A percentile compares a stretch with the other conserved stretches of the same genome.
phyloP scores from a whole-genome alignment of 106 monocot genomes.

The Apostasia shenzhenica region DNA sequence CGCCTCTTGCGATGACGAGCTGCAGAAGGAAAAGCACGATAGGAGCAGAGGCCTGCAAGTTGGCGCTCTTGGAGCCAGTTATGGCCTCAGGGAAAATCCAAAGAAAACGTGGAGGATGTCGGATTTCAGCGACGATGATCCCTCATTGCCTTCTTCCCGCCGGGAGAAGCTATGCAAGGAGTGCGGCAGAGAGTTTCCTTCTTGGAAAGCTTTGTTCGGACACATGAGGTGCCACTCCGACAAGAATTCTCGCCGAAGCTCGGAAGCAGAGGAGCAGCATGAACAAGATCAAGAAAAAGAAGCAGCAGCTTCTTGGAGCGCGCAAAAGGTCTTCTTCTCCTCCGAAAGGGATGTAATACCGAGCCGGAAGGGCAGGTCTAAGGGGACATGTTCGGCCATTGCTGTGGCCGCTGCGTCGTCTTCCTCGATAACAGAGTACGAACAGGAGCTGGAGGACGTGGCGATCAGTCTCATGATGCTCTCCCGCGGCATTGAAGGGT shows the following conservation, averaged over 20 bases:
- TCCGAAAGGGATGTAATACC: neutral
- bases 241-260: neutral
- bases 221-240: slow-evolving; percentile 40
- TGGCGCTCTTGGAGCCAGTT: neutral
- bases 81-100: slow-evolving; percentile 40
- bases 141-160: neutral
- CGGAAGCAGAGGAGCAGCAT: neutral
- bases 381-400: slow-evolving; percentile 1
- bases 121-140: neutral
- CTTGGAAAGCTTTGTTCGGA: slow-evolving; percentile 31
- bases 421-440: slow-evolving; percentile 6
- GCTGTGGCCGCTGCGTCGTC: neutral
- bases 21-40: neutral
- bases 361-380: neutral
- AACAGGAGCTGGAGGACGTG: slow-evolving; percentile 24
- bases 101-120: slow-evolving; percentile 23
- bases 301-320: slow-evolving; percentile 11
- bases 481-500: slow-evolving; percentile 12
- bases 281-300: neutral
- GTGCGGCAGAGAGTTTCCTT: slow-evolving; percentile 24
- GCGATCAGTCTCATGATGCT: slow-evolving; percentile 34
- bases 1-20: neutral
- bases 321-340: neutral
- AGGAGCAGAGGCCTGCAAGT: too few relatives aligned
- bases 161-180: slow-evolving; percentile 11